Conservation (phyloP, 192 early-diverging fungal genomes). For the Coemansia aciculifera region DNA sequence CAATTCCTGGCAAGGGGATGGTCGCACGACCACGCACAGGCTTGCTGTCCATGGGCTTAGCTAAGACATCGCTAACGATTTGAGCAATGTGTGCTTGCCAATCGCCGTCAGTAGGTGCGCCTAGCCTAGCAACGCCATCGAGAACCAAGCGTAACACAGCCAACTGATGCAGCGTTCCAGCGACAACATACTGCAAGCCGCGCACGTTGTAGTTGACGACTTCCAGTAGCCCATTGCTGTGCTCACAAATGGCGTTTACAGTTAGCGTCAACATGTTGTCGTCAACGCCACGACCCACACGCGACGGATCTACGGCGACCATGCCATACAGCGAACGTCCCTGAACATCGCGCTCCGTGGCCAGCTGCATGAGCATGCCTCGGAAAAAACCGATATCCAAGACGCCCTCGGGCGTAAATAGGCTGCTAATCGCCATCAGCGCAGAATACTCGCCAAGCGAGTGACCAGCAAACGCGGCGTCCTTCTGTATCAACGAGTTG, state of each 20-base stretch:
- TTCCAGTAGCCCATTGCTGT: conserved; percentile 70
- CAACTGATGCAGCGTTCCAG: conserved; percentile 76
- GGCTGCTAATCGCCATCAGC: conserved; percentile 75
- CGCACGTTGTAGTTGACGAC: conserved; percentile 96
- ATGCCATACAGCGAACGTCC: conserved; percentile 91
- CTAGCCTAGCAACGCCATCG: conserved; percentile 75
- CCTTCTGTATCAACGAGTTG: conserved; percentile 75
- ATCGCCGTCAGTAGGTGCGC: conserved; percentile 69
- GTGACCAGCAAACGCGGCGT: conserved; percentile 87
- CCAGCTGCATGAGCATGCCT: conserved; percentile 95
- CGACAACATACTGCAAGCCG: conserved; percentile 89
- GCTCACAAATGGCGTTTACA: conserved; percentile 73
- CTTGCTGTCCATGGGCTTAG: conserved; percentile 59
- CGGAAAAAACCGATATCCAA: conserved; percentile 92
- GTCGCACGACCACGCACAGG: conserved; percentile 85
- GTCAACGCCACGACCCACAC: conserved; percentile 71
- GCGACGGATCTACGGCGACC: conserved; percentile 88
- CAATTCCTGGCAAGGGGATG: conserved; percentile 84
- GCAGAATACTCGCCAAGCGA: conserved; percentile 91
- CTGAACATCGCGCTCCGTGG: conserved; percentile 73
- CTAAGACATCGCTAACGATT: conserved; percentile 65
- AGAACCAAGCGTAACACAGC: conserved; percentile 76
- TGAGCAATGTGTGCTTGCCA: conserved; percentile 75
- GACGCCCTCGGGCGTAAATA: conserved; percentile 75
- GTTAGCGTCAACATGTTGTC: conserved; percentile 70